A percentile compares a stretch with the other conserved stretches of the same genome.
Conservation (phyloP, 805 yeast species). For the Yamadazyma olivae region DNA sequence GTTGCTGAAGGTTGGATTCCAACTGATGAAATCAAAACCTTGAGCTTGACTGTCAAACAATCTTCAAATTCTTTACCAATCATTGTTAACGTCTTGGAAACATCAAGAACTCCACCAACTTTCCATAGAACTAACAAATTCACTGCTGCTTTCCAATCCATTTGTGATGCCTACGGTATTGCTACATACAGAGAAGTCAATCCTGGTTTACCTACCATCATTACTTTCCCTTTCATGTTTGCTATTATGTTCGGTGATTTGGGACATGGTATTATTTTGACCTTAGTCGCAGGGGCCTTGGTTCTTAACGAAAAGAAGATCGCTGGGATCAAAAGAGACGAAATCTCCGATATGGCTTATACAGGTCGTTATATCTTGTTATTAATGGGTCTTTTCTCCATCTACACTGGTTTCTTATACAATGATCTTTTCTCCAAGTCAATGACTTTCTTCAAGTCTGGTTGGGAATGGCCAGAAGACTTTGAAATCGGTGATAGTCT, state of each 20-base stretch:
- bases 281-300: slow-evolving; percentile 66
- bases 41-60: slow-evolving; percentile 64
- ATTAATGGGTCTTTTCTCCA: slow-evolving; percentile 91
- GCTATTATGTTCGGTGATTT: slow-evolving; percentile 99
- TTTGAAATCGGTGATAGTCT: slow-evolving; percentile 70
- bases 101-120: slow-evolving; percentile 91
- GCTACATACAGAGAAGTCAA: slow-evolving; percentile 93
- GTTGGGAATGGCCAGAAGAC: slow-evolving; percentile 89
- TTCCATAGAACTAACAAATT: slow-evolving; percentile 92
- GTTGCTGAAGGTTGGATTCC: slow-evolving; percentile 99
- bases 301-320: slow-evolving; percentile 74
- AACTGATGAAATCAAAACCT: slow-evolving; percentile 62
- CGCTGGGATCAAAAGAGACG: slow-evolving; percentile 73
- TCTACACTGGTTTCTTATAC: slow-evolving; percentile 92
- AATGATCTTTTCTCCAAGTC: slow-evolving; percentile 92
- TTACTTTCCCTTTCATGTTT: slow-evolving; percentile 97
- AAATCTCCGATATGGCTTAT: slow-evolving; percentile 95
- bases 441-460: slow-evolving; percentile 81
- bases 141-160: slow-evolving; percentile 87
- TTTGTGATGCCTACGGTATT: slow-evolving; percentile 93
- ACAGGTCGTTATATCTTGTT: slow-evolving; percentile 87
- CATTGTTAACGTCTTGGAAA: slow-evolving; percentile 55
- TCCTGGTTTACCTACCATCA: slow-evolving; percentile 91
- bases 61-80: slow-evolving; percentile 58
- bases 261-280: slow-evolving; percentile 89